Percentiles rank a stretch among this genome's conserved stretches.
Evolutionary conservation across 176 grass and related monocot genomes (phyloP).

Genomic region (Sorghum bicolor): DNA sequence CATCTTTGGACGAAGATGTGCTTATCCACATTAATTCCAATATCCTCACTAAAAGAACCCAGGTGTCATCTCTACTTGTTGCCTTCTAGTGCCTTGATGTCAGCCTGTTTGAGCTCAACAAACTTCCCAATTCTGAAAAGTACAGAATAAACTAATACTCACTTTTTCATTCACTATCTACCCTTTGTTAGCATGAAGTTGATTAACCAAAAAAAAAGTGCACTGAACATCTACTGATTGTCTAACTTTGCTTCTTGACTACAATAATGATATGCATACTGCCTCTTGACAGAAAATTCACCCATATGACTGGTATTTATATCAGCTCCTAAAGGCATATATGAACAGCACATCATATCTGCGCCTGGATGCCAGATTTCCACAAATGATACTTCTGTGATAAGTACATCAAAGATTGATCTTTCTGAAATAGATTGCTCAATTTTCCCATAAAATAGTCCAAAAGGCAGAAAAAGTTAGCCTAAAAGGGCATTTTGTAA

Average conservation of each 20-base stretch:
- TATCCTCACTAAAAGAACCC: not conserved
- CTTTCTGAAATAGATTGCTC: not conserved
- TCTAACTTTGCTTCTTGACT: not conserved
- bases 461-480: not conserved
- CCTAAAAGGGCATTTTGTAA: not conserved
- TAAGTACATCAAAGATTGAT: not conserved
- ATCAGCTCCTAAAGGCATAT: not conserved
- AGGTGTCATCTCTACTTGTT: conserved; percentile 34
- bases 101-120: conserved; percentile 80
- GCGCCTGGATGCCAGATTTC: not conserved
- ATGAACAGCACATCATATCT: not conserved
- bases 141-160: conserved; percentile 25
- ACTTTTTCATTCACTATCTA: not conserved
- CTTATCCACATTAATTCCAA: not conserved
- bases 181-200: not conserved
- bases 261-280: not conserved
- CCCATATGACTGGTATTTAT: not conserved
- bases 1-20: not conserved
- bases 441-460: not conserved
- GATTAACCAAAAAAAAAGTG: not conserved
- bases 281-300: not conserved
- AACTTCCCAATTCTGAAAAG: conserved; percentile 72
- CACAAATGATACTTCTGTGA: not conserved
- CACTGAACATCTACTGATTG: not conserved
- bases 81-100: conserved; percentile 72